These are phyloP conservation scores for Taphrina sp. DNA, from an alignment of 1,139 yeast species.

Conservation along the genomic window DNA sequence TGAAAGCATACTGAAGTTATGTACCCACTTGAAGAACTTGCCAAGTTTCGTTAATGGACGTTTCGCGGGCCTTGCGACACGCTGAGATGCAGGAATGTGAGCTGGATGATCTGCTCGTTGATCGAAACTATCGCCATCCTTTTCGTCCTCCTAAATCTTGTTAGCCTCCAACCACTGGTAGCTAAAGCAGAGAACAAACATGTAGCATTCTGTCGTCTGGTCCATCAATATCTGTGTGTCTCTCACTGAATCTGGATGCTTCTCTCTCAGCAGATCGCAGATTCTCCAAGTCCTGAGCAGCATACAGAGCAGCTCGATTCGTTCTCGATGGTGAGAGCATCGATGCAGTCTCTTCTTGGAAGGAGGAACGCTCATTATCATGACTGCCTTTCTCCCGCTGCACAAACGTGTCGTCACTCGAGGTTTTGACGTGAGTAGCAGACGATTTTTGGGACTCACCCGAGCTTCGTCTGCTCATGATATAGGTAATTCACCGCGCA, in stretches of 20 bases:
- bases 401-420: slow-evolving; percentile 18
- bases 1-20: slow-evolving; percentile 26
- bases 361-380: background rate
- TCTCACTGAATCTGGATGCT: slow-evolving; percentile 21
- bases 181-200: background rate
- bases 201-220: background rate
- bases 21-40: slow-evolving; percentile 31
- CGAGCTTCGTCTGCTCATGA: slow-evolving; percentile 23
- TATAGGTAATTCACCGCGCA: too few relatives aligned
- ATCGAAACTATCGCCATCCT: slow-evolving; percentile 23
- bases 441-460: slow-evolving; percentile 10
- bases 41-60: slow-evolving; percentile 33
- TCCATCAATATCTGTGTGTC: background rate
- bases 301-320: slow-evolving; percentile 14
- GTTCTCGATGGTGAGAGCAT: background rate
- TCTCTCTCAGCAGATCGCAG: slow-evolving; percentile 28
- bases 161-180: background rate
- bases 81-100: slow-evolving; percentile 22
- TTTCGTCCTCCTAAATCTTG: background rate
- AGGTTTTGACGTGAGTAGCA: slow-evolving; percentile 3
- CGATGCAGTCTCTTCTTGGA: background rate
- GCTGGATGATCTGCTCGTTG: slow-evolving; percentile 23
- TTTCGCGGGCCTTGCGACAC: slow-evolving; percentile 21
- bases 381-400: slow-evolving; percentile 4
- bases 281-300: slow-evolving; percentile 23